Evolutionary conservation across 805 yeast genomes (phyloP), one percentile per base, ranked within the genome.

Genomic region (Yarrowia yakushimensis): DNA sequence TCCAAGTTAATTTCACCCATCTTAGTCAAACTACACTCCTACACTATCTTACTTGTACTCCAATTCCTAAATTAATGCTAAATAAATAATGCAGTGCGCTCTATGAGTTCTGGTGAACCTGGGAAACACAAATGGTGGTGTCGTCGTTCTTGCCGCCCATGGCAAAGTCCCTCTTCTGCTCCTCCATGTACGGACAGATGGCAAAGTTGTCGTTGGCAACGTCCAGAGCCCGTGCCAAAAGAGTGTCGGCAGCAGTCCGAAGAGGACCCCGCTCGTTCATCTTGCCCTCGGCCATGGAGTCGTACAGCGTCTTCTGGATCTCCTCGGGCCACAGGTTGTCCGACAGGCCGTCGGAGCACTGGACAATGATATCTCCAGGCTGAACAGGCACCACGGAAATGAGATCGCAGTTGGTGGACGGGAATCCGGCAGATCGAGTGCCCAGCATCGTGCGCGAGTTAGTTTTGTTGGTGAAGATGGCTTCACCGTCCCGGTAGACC

Each of bases 311-410:
- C 31, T 42, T 57, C 17, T 64, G 54, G 30, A 64, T 64, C 50
- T 64, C 66, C 17, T 64, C 63, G 22, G 65, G 64, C 66, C 66
- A 64, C 18, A 64, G 62, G 36, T 64, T 64, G 43, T 64, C 66
- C 2, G 66, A 59, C 11, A 64, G 46, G 1, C 66, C 66, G 45
- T 64, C 66, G n/a, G 66, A 63, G 30, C 63, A 54, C 60, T 63
- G 60, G 12, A 63, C 36, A 20, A 64, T 39, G n/a, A 64, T 34
- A 17, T 64, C 66, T 4, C 60, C 63, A 9, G 66, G 66, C 57
- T 63, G 18, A 13, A 64, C 48, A 13, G 64, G 59, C 62, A 64
- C 48, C 10, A 43, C 46, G 17, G 60, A 57, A 11, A 63, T 46
- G 17, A 39, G 25, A 12, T 31, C 59, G 7, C 39, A 22, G 15